Evolutionary conservation across 345 rosid genomes (phyloP).

Genomic region (Syzygium grande): DNA sequence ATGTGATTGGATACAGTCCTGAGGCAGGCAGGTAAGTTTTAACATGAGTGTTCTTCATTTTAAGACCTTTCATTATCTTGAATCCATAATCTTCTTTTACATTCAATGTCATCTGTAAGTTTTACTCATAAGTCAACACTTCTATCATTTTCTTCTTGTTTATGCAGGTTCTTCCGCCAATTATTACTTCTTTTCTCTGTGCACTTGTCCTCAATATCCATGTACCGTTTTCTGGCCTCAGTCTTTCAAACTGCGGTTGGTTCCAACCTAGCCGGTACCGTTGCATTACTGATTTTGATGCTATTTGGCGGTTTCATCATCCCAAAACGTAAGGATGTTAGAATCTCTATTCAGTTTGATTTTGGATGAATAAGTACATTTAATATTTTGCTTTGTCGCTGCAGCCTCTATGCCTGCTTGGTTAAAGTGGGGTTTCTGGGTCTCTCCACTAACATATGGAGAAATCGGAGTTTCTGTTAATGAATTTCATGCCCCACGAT

Average conservation of each 20-base stretch:
- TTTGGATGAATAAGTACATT: background rate
- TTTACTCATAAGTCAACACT: background rate
- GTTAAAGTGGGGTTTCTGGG: slow-evolving; percentile 78
- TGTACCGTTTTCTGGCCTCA: slow-evolving; percentile 67
- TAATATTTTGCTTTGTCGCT: background rate
- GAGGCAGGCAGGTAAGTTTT: slow-evolving; percentile 45
- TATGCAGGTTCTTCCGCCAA: slow-evolving; percentile 59
- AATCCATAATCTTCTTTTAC: background rate
- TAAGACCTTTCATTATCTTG: background rate
- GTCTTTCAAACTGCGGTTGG: slow-evolving; percentile 38
- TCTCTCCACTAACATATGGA: slow-evolving; percentile 58
- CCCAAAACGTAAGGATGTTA: slow-evolving; percentile 31
- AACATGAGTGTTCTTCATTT: background rate
- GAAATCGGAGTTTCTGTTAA: slow-evolving; percentile 57
- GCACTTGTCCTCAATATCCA: slow-evolving; percentile 55
- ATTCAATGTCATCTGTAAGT: background rate
- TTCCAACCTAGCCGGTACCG: slow-evolving; percentile 38
- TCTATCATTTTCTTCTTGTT: background rate
- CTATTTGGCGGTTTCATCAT: slow-evolving; percentile 61
- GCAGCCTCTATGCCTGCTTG: slow-evolving; percentile 70
- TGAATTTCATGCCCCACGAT: slow-evolving; percentile 68
- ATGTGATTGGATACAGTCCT: slow-evolving; percentile 73
- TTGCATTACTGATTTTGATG: slow-evolving; percentile 25
- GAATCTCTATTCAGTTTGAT: background rate
- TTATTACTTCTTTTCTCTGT: slow-evolving; percentile 43